Conservation (phyloP, 345 rosid genomes). For the Hibiscus tridactylites region DNA sequence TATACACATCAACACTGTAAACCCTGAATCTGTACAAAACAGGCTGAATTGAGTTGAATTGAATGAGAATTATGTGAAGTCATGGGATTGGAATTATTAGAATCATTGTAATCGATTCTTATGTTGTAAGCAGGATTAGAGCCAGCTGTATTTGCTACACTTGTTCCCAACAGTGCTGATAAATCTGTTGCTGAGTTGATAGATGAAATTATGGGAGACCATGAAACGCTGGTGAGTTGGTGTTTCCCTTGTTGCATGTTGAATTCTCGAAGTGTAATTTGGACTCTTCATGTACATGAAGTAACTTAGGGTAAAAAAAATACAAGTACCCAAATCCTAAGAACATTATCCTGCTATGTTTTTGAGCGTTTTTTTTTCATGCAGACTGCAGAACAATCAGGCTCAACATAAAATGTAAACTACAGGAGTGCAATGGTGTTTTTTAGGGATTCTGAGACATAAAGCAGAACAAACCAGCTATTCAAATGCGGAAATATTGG, state of each 20-base stretch:
- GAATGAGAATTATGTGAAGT: too few relatives aligned
- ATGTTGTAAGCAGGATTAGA: slow-evolving; percentile 22
- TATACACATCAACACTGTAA: too few relatives aligned
- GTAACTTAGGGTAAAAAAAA: too few relatives aligned
- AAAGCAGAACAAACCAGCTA: neutral
- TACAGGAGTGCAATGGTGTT: neutral
- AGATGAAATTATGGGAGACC: slow-evolving; percentile 89
- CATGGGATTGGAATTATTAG: too few relatives aligned
- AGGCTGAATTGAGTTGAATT: too few relatives aligned
- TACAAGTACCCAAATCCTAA: too few relatives aligned
- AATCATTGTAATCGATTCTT: too few relatives aligned
- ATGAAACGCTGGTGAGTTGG: slow-evolving; percentile 69
- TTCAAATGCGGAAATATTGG: neutral
- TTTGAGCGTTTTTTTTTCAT: neutral
- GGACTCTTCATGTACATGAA: too few relatives aligned
- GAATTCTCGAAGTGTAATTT: neutral
- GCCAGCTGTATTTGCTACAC: slow-evolving; percentile 72
- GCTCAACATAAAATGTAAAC: neutral
- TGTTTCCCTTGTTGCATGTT: neutral
- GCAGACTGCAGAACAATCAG: neutral
- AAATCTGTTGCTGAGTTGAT: slow-evolving; percentile 55
- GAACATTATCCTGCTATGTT: too few relatives aligned
- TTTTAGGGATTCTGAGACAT: neutral
- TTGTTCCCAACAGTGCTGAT: slow-evolving; percentile 75
- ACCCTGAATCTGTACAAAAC: too few relatives aligned